Evolutionary conservation across 179 eudicot genomes (phyloP), one percentile per base, ranked within the genome.

Genomic region (Spinacia oleracea): DNA sequence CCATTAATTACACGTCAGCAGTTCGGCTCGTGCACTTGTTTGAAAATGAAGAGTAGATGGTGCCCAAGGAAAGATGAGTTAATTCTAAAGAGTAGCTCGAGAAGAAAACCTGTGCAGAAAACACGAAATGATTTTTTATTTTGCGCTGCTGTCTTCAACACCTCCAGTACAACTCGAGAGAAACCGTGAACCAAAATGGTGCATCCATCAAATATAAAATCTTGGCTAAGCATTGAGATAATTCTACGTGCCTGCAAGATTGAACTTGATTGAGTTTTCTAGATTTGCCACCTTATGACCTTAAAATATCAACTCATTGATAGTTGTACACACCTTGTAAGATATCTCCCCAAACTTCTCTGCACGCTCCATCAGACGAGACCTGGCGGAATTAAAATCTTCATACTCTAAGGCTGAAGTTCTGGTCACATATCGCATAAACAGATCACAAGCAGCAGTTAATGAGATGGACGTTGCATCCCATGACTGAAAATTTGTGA

Each of bases 291-390:
- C 51, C 66, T 25, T 27, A 29, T 43, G 15, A 55, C 40, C 56
- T 23, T 21, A 34, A 40, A 62, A 4, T 31, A n/a, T 65, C 9
- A 73, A 67, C 55, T 70, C 48, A 45, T 38, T 66, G 48, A 48
- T n/a, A 68, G 74, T 20, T 42, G 66, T 15, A 53, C 86, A 70
- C 40, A 94, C 98, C 97, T 91, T 94, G 83, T 88, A 85, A 77
- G 98, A 95, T 84, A 93, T 91, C 83, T 95, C 97, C 50, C 98
- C 98, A 78, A 95, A 95, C 89, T 91, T 95, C 87, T 95, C 98
- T 48, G 98, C 98, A 79, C 98, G 98, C 80, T 95, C 98, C 80
- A 95, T 88, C 77, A 95, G 89, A 80, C 98, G 94, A 79, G 97
- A 89, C 83, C 90, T 95, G 21, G 97, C 97, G 46, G 98, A 93